Evolutionary conservation across 441 rosid species (phyloP).

Genomic region (Adansonia madagascariensis): DNA sequence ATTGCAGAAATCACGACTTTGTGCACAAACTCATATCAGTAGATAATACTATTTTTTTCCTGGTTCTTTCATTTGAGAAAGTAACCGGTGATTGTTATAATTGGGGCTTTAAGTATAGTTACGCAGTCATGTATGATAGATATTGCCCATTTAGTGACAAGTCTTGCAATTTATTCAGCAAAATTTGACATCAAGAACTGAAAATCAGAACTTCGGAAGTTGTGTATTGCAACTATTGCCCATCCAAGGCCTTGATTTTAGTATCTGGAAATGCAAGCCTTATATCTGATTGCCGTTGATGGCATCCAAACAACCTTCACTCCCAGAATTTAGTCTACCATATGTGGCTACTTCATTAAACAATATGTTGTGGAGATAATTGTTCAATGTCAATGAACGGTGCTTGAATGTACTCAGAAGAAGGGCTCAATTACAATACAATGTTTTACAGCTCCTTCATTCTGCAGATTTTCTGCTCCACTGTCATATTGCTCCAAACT

Average conservation of each 20-base stretch:
- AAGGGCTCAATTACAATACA: neutral
- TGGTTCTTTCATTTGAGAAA: neutral
- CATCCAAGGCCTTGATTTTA: neutral
- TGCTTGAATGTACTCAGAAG: neutral
- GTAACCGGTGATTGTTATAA: neutral
- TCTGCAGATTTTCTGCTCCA: too few species aligned
- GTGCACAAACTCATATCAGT: too few species aligned
- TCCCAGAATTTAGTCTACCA: neutral
- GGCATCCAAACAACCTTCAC: neutral
- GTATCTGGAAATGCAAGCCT: neutral
- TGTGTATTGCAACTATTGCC: neutral
- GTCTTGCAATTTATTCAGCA: neutral
- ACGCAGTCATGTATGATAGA: neutral
- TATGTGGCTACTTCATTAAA: neutral
- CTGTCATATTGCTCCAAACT: too few species aligned
- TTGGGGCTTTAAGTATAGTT: neutral
- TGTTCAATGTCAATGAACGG: too few species aligned
- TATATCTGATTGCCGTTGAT: neutral
- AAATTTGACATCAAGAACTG: neutral
- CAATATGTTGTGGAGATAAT: neutral
- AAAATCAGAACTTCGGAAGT: neutral
- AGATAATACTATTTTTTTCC: neutral
- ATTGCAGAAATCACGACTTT: too few species aligned
- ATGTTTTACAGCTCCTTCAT: too few species aligned
- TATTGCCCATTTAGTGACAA: neutral